Evolutionary conservation across 768 basidiomycete genomes (phyloP).

Genomic region (Pleurotus platypus): DNA sequence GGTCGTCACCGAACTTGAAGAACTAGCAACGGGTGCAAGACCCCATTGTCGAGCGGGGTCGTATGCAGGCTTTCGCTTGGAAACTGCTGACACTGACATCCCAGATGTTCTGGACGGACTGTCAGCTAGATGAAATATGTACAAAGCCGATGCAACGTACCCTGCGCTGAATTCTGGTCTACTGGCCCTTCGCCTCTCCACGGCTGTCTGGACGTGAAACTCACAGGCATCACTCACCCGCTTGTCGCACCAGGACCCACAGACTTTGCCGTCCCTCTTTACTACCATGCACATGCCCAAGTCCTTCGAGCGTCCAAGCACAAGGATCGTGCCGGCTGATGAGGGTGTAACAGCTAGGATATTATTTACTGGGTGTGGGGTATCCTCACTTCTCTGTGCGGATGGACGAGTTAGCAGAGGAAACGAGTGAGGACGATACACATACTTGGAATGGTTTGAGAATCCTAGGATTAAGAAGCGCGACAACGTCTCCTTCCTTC

Average conservation of each 20-base stretch:
- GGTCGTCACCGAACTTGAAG: conserved; percentile 18
- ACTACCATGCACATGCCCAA: conserved; percentile 79
- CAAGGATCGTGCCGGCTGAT: conserved; percentile 72
- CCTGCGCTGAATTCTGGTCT: conserved; percentile 85
- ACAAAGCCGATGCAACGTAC: conserved; percentile 31
- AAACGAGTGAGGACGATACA: neutral
- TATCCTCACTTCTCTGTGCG: conserved; percentile 41
- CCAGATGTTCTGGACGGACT: conserved; percentile 62
- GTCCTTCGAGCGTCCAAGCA: conserved; percentile 84
- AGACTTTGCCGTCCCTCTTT: conserved; percentile 77
- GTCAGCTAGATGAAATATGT: neutral
- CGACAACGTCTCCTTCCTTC: conserved; percentile 86
- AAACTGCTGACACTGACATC: conserved; percentile 49
- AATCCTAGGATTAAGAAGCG: conserved; percentile 83
- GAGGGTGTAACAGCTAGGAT: conserved; percentile 87
- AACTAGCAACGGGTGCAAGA: conserved; percentile 48
- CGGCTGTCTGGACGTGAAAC: conserved; percentile 82
- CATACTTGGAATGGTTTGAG: conserved; percentile 83
- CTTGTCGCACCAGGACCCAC: conserved; percentile 90
- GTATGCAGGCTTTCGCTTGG: conserved; percentile 52
- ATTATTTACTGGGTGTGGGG: conserved; percentile 75
- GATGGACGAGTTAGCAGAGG: neutral
- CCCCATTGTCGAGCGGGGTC: conserved; percentile 79
- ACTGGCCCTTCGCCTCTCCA: conserved; percentile 67
- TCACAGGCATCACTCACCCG: conserved; percentile 86